These are phyloP conservation scores for Pyrenochaeta sp. DNA, from an alignment of 2,329 filamentous ascomycete genomes.

Conservation along the genomic window DNA sequence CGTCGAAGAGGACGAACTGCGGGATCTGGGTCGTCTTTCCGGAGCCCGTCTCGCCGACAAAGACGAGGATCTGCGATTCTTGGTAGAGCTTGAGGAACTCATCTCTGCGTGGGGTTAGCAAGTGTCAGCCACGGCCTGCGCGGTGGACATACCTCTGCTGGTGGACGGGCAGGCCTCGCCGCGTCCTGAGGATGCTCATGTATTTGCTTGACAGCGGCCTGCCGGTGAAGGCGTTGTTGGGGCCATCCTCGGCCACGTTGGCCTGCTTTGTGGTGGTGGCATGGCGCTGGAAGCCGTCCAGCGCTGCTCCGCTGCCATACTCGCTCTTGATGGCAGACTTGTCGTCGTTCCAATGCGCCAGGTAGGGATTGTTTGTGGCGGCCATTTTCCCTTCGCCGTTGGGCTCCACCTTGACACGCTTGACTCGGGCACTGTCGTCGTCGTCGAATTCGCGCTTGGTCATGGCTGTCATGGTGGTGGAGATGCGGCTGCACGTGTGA, in stretches of 20 bases:
- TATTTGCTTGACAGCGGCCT: conserved; percentile 81
- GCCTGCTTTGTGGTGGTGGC: conserved; percentile 81
- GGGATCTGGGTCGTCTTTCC: conserved; percentile 99
- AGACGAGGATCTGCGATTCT: conserved; percentile 92
- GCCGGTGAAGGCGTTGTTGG: conserved; percentile 86
- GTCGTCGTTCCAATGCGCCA: conserved; percentile 83
- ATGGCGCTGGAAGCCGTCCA: conserved; percentile 78
- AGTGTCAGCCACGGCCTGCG: background rate
- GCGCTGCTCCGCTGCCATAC: conserved; percentile 42
- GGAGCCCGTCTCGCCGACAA: conserved; percentile 98
- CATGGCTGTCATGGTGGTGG: conserved; percentile 52
- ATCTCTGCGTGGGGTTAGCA: conserved; percentile 62
- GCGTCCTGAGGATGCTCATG: conserved; percentile 84
- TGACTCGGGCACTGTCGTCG: conserved; percentile 60
- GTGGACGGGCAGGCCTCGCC: conserved; percentile 88
- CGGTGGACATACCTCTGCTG: conserved; percentile 74
- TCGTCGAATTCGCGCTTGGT: conserved; percentile 62
- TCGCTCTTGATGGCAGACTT: conserved; percentile 42
- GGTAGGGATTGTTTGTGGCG: conserved; percentile 79
- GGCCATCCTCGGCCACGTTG: conserved; percentile 76
- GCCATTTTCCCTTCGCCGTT: conserved; percentile 53
- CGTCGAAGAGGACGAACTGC: conserved; percentile 97
- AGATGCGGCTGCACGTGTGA: conserved; percentile 11
- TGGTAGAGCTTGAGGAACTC: conserved; percentile 96
- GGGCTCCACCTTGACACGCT: conserved; percentile 56